Evolutionary conservation across 2,329 filamentous ascomycete species (phyloP), one percentile per base, ranked within the genome.

Genomic region (Claviceps purpurea): DNA sequence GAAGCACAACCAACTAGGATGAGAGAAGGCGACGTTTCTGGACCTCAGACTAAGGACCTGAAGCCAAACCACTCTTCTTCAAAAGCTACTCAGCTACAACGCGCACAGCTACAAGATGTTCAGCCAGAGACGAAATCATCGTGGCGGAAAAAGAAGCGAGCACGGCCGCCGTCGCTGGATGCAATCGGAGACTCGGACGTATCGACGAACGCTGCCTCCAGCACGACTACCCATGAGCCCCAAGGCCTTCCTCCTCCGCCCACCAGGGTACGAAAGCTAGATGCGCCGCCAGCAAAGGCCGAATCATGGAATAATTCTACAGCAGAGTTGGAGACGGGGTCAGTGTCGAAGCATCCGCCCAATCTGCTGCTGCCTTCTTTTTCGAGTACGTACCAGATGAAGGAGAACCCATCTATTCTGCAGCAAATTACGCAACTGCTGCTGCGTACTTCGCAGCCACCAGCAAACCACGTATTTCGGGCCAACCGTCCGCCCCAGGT

Each of bases 311-410:
- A 39, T 45, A 68, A 68, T 50, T 57, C 68, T 26, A 59, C 62
- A 18, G 52, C 63, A 18, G 67, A 77, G 53, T 71, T 76, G 50
- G 69, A 78, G 14, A 69, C 70, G 10, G 57, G 61, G 3, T 64
- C 70, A 10, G 56, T 61, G 3, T 64, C 67, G 51, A 77, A 74
- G 55, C 54, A 60, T 2, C 64, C 76, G 1, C 71, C 75, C 0
- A 89, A 89, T 56, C 66, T 88, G 1, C 66, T 90, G 1, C 70
- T 89, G 0, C 87, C 87, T 0, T 80, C 81, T 0, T 88, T 91
- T 58, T 70, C 68, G 8, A 79, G 74, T 58, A 88, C 85, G 0
- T 91, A 89, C 58, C 75, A 67, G 37, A 72, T 81, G 68, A 81
- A 81, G 57, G 76, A 82, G 34, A 82, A 79, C 53, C 82, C 85